Base-by-base conservation (phyloP, 306 rosid species). In the Rubus parviflorus region DNA sequence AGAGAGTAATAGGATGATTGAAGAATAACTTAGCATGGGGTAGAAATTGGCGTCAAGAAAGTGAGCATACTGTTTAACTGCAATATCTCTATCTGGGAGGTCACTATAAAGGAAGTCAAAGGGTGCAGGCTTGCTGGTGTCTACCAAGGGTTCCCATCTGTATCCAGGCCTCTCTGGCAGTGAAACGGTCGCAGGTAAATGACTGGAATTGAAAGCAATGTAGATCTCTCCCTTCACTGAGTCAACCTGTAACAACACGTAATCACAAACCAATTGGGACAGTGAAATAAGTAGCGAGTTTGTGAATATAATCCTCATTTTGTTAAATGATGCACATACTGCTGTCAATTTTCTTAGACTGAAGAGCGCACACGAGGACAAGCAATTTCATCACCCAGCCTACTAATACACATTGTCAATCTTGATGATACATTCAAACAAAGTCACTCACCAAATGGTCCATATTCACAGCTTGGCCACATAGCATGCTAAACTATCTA, bases 11-110 rank as follows among this genome's bases (percentile, higher is more conserved):
- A 95, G 91, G 81, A 95, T 85, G 85, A 92, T 81, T 81, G 99
- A 92, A 80, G 99, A 95, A 89, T 92, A 95, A 86, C 94, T 89
- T 60, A 89, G 92, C 99, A 90, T 95, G 52, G 99, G 99, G 81
- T 95, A 95, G 22, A 81, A 65, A 81, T 89, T 92, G 76, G 88
- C 86, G 0, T 92, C 97, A 40, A 95, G 90, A 82, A 95, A 92
- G 60, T 92, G 97, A 46, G 92, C 89, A 75, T 89, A 90, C 83
- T 95, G 99, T 58, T 62, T 81, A 70, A 88, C 71, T 40, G 91
- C 97, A 43, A 71, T 77, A 30, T 87, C 92, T 87, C 97, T 92
- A 79, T 68, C 90, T 4, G 93, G 89, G 41, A 92, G 19, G 66
- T 87, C 97, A 20, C 77, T 77, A 2, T 86, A n/a, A 76, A 95